Evolutionary conservation across 2,329 filamentous ascomycete species (phyloP), one percentile per base, ranked within the genome.

Genomic region (Pezicula neosporulosa): DNA sequence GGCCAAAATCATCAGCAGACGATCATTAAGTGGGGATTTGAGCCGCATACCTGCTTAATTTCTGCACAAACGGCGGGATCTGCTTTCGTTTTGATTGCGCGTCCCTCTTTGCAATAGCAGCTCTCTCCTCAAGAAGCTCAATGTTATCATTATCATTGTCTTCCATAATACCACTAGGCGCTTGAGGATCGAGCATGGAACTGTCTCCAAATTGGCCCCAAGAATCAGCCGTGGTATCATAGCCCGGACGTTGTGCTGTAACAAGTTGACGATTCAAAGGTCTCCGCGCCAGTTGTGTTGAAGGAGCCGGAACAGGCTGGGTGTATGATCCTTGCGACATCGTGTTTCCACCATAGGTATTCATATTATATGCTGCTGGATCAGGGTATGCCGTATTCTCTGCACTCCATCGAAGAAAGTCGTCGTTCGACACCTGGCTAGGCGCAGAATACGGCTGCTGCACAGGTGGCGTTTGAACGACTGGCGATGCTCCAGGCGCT

Each of bases 1-100:
- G 21, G 21, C 47, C 44, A 55, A 47, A 54, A 44, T 19, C 49
- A 57, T 61, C 43, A 60, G 65, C 60, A 49, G 47, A 47, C 19
- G 42, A 10, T 43, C 44, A 24, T 18, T 49, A n/a, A 33, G 44
- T 50, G 42, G 48, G 33, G 16, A 39, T 30, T 38, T 51, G 41
- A 47, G 52, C 49, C 47, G 50, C 82, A 73, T 75, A 95, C 93
- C 93, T 97, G 83, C 91, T 96, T 50, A 99, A 73, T 68, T 99
- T 99, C 70, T 97, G 92, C 41, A 99, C 92, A 75, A 99, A 99
- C 0, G 94, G 93, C 1, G 94, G 93, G 10, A 99, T 97, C 64
- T 95, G 89, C 71, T 97, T 97, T 63, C 92, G 80, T 70, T 96
- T 97, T 15, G 86, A 81, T 67, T 92, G 88, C 0, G 92, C 87